A percentile compares a stretch with the other conserved stretches of the same genome.
phyloP scores from a whole-genome alignment of 192 early-diverging fungal species.

The Diversispora epigaea region DNA sequence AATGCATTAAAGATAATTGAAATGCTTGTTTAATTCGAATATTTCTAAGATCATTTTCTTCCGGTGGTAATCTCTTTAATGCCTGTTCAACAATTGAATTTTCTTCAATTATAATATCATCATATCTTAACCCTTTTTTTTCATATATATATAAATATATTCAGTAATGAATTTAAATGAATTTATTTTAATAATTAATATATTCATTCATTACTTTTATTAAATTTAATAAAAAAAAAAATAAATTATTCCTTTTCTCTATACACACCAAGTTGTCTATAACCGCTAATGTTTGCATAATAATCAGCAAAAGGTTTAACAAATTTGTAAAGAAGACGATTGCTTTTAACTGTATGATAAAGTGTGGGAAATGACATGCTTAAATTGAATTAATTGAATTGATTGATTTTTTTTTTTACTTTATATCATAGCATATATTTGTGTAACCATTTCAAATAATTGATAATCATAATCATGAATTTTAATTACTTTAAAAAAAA shows the following conservation, averaged over 20 bases:
- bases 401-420: no score
- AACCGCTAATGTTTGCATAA: constrained; percentile 67
- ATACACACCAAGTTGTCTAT: constrained; percentile 68
- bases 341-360: constrained; percentile 52
- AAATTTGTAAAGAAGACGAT: constrained; percentile 52
- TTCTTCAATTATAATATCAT: constrained; percentile 90
- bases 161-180: no score
- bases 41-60: constrained; percentile 68
- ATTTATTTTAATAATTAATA: no score
- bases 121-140: constrained; percentile 75
- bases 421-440: no score
- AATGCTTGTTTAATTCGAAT: constrained; percentile 81
- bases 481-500: no score
- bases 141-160: no score
- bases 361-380: constrained; percentile 48
- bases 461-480: no score
- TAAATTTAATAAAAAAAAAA: no score
- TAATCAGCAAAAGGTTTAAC: constrained; percentile 62
- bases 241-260: background rate
- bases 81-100: constrained; percentile 79
- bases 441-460: no score
- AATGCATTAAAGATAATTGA: constrained; percentile 72
- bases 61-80: constrained; percentile 69
- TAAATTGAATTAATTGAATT: background rate
- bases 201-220: no score